A percentile compares a stretch with the other conserved stretches of the same genome.
These are phyloP conservation scores for Phanerochaete sordida DNA, from an alignment of 768 basidiomycete genomes.

Conservation along the genomic window DNA sequence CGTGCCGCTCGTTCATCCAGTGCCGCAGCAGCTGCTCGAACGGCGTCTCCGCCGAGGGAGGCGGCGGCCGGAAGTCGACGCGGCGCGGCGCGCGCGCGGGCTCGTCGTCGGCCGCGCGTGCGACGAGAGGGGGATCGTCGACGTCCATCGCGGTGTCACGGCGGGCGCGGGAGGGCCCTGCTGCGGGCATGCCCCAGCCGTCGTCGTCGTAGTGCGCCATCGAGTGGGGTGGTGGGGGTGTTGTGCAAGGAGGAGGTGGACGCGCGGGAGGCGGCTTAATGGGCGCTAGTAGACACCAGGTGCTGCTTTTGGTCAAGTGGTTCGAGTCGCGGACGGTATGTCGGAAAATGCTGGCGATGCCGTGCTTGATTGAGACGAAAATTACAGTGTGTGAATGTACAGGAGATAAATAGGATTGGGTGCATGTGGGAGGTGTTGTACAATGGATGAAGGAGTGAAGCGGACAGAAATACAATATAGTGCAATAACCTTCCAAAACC, in stretches of 20 bases:
- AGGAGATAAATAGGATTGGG: too few species aligned
- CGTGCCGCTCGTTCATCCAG: conserved; percentile 84
- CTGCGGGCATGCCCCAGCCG: conserved; percentile 5
- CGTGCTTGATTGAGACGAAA: too few species aligned
- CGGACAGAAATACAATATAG: too few species aligned
- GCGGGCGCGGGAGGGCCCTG: conserved; percentile 32
- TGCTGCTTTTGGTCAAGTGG: too few species aligned
- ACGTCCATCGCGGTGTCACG: conserved; percentile 18
- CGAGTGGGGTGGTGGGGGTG: neutral
- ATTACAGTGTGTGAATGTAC: too few species aligned
- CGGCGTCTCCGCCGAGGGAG: conserved; percentile 46
- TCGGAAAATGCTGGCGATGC: too few species aligned
- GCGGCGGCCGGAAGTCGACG: conserved; percentile 25
- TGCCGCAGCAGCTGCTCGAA: conserved; percentile 71
- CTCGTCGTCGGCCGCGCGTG: too few species aligned
- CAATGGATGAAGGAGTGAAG: too few species aligned
- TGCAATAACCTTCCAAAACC: too few species aligned
- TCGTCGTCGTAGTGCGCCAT: neutral
- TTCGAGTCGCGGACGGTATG: too few species aligned
- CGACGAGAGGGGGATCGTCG: too few species aligned
- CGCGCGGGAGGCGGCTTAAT: neutral
- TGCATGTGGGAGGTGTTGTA: too few species aligned
- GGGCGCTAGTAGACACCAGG: neutral
- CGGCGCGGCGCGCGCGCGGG: conserved; percentile 22
- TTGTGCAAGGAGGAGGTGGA: neutral